Evolutionary conservation across 164 flowering plant genomes (phyloP), one percentile per base, ranked within the genome.

Genomic region (Taxillus chinensis): DNA sequence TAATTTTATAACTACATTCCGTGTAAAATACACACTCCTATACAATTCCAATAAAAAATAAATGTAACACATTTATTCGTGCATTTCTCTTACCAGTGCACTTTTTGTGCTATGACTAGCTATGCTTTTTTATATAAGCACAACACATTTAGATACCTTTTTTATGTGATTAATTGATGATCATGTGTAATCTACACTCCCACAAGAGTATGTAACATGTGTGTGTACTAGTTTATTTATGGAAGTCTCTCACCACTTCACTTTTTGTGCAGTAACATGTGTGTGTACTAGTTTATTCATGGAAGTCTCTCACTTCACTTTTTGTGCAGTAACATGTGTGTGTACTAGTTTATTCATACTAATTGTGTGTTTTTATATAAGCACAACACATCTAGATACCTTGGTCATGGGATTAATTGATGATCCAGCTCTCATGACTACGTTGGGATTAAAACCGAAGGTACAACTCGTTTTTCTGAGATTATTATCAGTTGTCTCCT

Each of bases 401-500:
- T 73, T 79, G 62, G 70, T 83, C 27, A 66, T 65, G 40, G 56
- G 62, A 54, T 69, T 67, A 56, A 57, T 69, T 67, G 78, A 51
- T 54, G 68, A 48, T 62, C 61, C 66, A 62, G 70, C 57, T 65
- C 55, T 68, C 2, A 77, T 72, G 71, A 59, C 60, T 48, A 73
- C 64, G 58, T 60, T 78, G 45, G 76, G 71, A 66, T 74, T 77
- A 55, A 70, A 77, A 41, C 70, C 63, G 53, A 65, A 41, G 59
- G 79, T 77, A 46, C 67, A 75, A 15, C 62, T 70, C 57, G 72
- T 27, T 61, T 67, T 75, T 52, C 49, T 75, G 43, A 59, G 62
- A 43, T 67, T 74, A 39, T 14, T 55, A 49, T 70, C 72, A 52
- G 69, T 71, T 75, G 71, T 76, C 62, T 67, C 82, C 88, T 82